These are phyloP conservation scores for Mortierella antarctica DNA, from an alignment of 192 early-diverging fungal species.

Conservation along the genomic window DNA sequence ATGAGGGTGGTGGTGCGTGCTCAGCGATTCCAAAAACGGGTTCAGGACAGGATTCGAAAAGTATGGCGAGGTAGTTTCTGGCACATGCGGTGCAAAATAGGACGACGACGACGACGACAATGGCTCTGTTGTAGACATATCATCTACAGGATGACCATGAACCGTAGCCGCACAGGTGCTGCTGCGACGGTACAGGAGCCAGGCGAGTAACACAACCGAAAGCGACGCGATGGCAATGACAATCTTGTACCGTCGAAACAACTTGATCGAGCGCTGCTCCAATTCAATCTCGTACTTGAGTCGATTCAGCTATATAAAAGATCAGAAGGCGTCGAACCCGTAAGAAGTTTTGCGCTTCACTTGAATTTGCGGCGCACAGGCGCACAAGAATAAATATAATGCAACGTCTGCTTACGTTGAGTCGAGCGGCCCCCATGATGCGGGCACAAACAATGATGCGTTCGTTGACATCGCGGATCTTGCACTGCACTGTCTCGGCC, in stretches of 20 bases:
- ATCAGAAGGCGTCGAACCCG: background rate
- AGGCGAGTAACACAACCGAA: conserved; percentile 4
- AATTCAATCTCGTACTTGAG: conserved; percentile 40
- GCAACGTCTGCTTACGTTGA: conserved; percentile 24
- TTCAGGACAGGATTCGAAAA: background rate
- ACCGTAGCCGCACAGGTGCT: background rate
- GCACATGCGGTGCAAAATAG: background rate
- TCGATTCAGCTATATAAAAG: conserved; percentile 30
- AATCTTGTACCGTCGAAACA: conserved; percentile 47
- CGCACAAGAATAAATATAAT: background rate
- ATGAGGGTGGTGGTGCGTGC: too few species aligned
- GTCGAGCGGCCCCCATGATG: conserved; percentile 36
- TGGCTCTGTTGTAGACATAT: background rate
- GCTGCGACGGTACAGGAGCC: conserved; percentile 10
- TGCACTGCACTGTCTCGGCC: conserved; percentile 32
- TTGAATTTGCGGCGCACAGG: background rate
- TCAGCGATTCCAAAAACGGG: too few species aligned
- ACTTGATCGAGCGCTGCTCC: conserved; percentile 36
- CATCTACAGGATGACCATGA: too few species aligned
- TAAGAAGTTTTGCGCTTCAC: background rate
- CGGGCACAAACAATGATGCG: conserved; percentile 43
- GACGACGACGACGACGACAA: background rate
- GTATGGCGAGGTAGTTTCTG: background rate
- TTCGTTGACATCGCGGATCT: conserved; percentile 46
- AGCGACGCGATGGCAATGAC: conserved; percentile 13